A percentile compares a stretch with the other conserved stretches of the same genome.
Conservation (phyloP, 305 asterid species). For the Salvia sclarea region DNA sequence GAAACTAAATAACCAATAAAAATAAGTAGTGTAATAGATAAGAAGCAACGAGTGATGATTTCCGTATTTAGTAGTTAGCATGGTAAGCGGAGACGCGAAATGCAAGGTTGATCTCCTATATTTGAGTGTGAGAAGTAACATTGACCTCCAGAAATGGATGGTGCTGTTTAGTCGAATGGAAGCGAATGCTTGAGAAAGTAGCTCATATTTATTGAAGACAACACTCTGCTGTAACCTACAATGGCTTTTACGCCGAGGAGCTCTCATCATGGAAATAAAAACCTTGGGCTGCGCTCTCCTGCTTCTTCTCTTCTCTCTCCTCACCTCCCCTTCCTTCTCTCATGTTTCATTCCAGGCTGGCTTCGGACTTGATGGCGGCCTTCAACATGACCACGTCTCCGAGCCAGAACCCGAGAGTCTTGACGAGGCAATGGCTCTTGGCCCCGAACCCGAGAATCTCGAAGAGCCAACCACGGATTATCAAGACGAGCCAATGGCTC, state of each 20-base stretch:
- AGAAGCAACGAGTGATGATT: not conserved
- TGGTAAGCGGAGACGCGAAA: slow-evolving; percentile 8
- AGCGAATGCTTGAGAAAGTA: not conserved
- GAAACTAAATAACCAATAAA: too few species aligned
- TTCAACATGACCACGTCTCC: too few species aligned
- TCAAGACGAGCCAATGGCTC: not conserved
- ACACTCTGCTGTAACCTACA: slow-evolving; percentile 31
- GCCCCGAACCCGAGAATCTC: not conserved
- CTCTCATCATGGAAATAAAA: slow-evolving; percentile 43
- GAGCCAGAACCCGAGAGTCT: not conserved
- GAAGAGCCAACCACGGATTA: not conserved
- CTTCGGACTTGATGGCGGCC: not conserved
- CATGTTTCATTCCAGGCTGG: not conserved
- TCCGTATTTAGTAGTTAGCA: not conserved
- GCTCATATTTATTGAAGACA: slow-evolving; percentile 17
- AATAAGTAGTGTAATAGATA: too few species aligned
- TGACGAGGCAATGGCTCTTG: too few species aligned
- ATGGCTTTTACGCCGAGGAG: slow-evolving; percentile 37
- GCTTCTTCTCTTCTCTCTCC: slow-evolving; percentile 33
- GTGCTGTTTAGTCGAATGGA: not conserved
- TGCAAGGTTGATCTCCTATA: slow-evolving; percentile 38
- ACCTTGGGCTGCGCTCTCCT: slow-evolving; percentile 35
- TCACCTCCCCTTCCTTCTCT: slow-evolving; percentile 28
- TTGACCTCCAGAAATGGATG: slow-evolving; percentile 29
- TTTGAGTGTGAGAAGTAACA: slow-evolving; percentile 30